Base-by-base conservation (phyloP, 805 yeast species). In the Candida insectalens region DNA sequence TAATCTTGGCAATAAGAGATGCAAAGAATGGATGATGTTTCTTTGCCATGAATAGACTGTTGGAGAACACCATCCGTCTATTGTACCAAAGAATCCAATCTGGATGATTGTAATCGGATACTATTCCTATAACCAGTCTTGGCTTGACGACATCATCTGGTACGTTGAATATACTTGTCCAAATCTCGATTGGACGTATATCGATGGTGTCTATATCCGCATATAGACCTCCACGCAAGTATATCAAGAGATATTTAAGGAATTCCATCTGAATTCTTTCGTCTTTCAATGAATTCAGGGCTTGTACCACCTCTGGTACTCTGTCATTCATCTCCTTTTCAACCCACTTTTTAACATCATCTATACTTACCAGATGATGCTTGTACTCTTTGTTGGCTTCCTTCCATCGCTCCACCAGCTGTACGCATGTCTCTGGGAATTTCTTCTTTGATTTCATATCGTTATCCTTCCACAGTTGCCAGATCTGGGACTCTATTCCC, bases 121-220 rank as follows among this genome's bases (percentile, higher is more conserved):
- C 43, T 22, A 55, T 41, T 20, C 59, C 60, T 27, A 53, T 50
- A 46, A 49, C 41, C 18, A 55, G 36, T 33, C 42, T 49, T 3
- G 41, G 43, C 5, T 37, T 36, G 10, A 36, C 40, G n/a, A n/a
- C n/a, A n/a, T 39, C 40, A 46, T 40, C 17, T 40, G 32, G 16
- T 28, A 32, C 8, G 58, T 48, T 25, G 45, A 39, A n/a, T n/a
- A n/a, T n/a, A n/a, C n/a, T n/a, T 33, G 46, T 45, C 60, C 61
- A 56, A 36, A 31, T 45, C 39, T 41, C 48, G 15, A 56, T 34
- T 1, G 77, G 77, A 38, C 65, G 73, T 34, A 68, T 59, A 18
- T 75, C 67, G 38, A 56, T 59, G 1, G 80, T 74, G 47, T 75
- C 82, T 23, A 74, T 69, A 47, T 75, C 81, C 3, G 78, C 67